phyloP scores from a whole-genome alignment of 345 rosid genomes.

The Aquilaria sinensis region DNA sequence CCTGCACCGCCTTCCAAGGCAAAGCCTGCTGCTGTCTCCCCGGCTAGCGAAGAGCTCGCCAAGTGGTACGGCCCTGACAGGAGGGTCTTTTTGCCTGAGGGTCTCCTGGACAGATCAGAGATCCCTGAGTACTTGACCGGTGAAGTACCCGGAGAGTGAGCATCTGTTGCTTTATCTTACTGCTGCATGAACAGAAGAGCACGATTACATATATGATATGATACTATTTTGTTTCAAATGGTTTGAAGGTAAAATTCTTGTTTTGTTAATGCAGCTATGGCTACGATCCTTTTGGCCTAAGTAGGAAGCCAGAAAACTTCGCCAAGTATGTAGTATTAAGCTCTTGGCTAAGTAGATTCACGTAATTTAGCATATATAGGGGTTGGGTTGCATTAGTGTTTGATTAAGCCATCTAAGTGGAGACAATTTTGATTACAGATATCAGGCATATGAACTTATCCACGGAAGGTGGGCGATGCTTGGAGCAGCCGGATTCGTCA shows the following conservation, averaged over 20 bases:
- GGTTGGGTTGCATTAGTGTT: too few species aligned
- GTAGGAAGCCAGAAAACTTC: conserved; percentile 93
- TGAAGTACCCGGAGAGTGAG: conserved; percentile 97
- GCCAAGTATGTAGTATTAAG: conserved; percentile 49
- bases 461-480: conserved; percentile 98
- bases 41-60: conserved; percentile 68
- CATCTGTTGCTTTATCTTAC: neutral
- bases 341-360: too few species aligned
- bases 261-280: conserved; percentile 63
- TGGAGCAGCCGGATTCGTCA: conserved; percentile 93
- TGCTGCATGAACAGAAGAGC: too few species aligned
- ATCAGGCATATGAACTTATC: conserved; percentile 89
- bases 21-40: conserved; percentile 47
- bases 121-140: conserved; percentile 94
- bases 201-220: neutral
- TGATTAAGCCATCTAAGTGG: too few species aligned
- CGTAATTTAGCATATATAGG: too few species aligned
- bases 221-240: neutral
- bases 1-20: conserved; percentile 55
- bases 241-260: neutral
- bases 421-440: conserved; percentile 29
- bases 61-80: conserved; percentile 99
- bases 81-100: conserved; percentile 93
- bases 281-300: conserved; percentile 90
- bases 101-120: conserved; percentile 91